Conservation (phyloP, 805 yeast species). For the Candida nonsorbophila region DNA sequence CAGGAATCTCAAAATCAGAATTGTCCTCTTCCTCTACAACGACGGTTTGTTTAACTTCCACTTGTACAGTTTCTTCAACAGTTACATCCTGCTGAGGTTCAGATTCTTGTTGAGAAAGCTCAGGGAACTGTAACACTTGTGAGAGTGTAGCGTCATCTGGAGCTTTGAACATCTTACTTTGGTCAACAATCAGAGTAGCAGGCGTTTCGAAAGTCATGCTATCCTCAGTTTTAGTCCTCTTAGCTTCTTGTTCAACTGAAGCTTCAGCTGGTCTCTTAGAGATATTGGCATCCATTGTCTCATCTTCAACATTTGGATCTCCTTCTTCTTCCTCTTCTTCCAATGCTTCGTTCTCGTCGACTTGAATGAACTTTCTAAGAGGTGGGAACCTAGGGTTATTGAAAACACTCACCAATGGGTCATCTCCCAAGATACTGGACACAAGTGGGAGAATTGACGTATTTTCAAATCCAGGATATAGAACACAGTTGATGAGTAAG, state of each 20-base stretch:
- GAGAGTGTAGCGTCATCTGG: too few species aligned
- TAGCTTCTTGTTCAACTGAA: conserved; percentile 23
- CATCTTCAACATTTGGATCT: conserved; percentile 25
- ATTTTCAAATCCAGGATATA: conserved; percentile 64
- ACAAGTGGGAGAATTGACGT: conserved; percentile 72
- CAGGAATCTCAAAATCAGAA: conserved; percentile 52
- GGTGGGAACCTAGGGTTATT: conserved; percentile 75
- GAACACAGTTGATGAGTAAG: conserved; percentile 48
- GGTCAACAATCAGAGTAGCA: too few species aligned
- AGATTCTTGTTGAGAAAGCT: too few species aligned
- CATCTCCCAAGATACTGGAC: conserved; percentile 43
- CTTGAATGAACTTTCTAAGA: conserved; percentile 25
- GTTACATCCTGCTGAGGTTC: conserved; percentile 1
- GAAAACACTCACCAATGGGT: conserved; percentile 52
- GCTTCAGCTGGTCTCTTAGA: conserved; percentile 12
- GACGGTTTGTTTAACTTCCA: conserved; percentile 1
- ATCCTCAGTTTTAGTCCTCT: conserved; percentile 8
- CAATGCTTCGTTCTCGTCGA: conserved; percentile 34
- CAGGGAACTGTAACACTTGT: too few species aligned
- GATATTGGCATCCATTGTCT: conserved; percentile 18
- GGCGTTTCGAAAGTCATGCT: conserved; percentile 1
- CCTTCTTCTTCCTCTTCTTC: conserved; percentile 32
- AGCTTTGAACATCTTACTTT: too few species aligned
- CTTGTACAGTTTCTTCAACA: conserved; percentile 1
- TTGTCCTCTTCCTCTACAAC: conserved; percentile 20